A percentile compares a stretch with the other conserved stretches of the same genome.
phyloP scores from a whole-genome alignment of 306 rosid species.

The Trifolium fragiferum region DNA sequence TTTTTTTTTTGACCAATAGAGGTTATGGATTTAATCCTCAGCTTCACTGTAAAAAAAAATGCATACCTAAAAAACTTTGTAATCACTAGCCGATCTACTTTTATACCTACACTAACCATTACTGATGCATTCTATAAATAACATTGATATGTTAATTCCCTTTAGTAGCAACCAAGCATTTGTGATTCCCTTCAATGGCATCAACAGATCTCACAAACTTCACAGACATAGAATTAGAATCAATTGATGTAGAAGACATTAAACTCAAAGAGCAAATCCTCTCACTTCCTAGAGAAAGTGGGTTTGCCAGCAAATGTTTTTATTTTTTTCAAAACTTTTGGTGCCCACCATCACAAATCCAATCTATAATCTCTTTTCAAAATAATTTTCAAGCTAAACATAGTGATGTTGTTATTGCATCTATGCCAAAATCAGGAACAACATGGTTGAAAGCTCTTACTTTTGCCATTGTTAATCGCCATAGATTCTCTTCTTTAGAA shows the following conservation, averaged over 20 bases:
- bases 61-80: too few relatives aligned
- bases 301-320: neutral
- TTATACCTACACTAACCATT: too few relatives aligned
- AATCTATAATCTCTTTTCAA: too few relatives aligned
- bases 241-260: neutral
- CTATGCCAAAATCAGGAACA: slow-evolving; percentile 26
- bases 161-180: neutral
- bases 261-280: neutral
- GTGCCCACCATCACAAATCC: too few relatives aligned
- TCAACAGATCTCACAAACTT: neutral
- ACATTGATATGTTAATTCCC: neutral
- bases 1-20: too few relatives aligned
- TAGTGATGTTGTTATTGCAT: too few relatives aligned
- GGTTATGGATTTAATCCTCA: too few relatives aligned
- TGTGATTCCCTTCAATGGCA: neutral
- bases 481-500: neutral
- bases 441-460: slow-evolving; percentile 66
- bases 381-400: too few relatives aligned
- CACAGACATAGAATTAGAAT: too few relatives aligned
- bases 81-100: too few relatives aligned
- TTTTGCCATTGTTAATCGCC: slow-evolving; percentile 48
- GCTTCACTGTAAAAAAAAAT: too few relatives aligned
- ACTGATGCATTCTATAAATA: neutral
- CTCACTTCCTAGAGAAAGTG: neutral
- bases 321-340: neutral